Evolutionary conservation across 2,329 filamentous ascomycete species (phyloP), one percentile per base, ranked within the genome.

Genomic region (Verticillium nonalfalfae): DNA sequence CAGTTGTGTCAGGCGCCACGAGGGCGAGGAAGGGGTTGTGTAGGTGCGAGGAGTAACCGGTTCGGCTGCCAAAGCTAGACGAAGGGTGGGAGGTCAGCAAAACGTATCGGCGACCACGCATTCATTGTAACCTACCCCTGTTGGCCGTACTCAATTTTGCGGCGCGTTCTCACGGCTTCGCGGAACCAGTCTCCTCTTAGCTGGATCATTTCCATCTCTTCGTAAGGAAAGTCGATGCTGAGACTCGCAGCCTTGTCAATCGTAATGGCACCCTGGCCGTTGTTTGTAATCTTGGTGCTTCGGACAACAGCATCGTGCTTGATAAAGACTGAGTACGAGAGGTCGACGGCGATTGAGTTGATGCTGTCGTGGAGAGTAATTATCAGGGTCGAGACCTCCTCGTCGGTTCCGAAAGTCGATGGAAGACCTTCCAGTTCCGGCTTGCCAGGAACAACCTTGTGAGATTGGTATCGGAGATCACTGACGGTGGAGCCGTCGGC

Each of bases 21-120:
- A 89, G 71, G 0, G 83, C 78, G 26, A 89, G 76, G 73, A 89
- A 89, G 0, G 86, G 85, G 66, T 89, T 89, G 68, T 88, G 84
- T 1, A 85, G 74, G 65, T 88, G 84, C 0, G 85, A 88, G 0
- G 85, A 85, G 68, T 86, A 89, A 1, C 86, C 86, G 3, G 79
- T 80, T 0, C 77, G 81, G 65, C 85, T 88, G 15, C 82, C 82
- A 68, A 89, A 88, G 6, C 84, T 85, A 26, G 9, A 50, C 18
- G 45, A 26, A 26, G 26, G 26, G 26, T 26, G 9, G n/a, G 21
- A 18, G 18, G 7, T 50, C 45, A 36, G 33, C 11, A n/a, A 36
- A 4, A 7, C 21, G 18, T 15, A 31, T 13, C 26, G 26, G 26
- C 26, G n/a, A 13, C 4, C 45, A 50, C 45, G 18, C 13, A 56